phyloP scores from a whole-genome alignment of 2,329 filamentous ascomycete genomes.

The Ophiostoma sp. region DNA sequence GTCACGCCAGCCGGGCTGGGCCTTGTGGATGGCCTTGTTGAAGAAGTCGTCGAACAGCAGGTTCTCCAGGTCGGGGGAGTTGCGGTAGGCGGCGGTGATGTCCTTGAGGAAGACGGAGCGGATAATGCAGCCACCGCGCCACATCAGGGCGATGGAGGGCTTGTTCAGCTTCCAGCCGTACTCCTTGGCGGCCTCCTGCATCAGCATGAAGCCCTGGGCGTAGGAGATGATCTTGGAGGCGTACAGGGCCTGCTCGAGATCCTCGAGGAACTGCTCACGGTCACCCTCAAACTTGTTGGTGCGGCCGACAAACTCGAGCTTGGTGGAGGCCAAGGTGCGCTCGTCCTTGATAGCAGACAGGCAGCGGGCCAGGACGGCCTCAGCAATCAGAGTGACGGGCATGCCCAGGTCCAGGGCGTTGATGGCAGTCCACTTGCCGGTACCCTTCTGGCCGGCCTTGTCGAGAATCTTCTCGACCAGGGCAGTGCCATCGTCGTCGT shows the following conservation, averaged over 20 bases:
- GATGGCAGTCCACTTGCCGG: constrained; percentile 99
- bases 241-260: constrained; percentile 98
- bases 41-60: constrained; percentile 99
- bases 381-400: constrained; percentile 96
- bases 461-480: constrained; percentile 99
- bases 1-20: constrained; percentile 87
- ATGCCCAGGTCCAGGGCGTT: constrained; percentile 97
- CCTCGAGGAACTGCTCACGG: constrained; percentile 88
- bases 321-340: constrained; percentile 72
- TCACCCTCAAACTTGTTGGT: constrained; percentile 77
- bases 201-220: constrained; percentile 99
- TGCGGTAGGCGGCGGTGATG: constrained; percentile 95
- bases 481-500: constrained; percentile 84
- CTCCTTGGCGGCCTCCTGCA: constrained; percentile 95
- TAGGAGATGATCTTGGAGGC: constrained; percentile 99
- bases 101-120: constrained; percentile 99
- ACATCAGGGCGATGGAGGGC: constrained; percentile 99
- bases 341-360: constrained; percentile 90
- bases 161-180: constrained; percentile 99
- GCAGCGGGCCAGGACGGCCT: constrained; percentile 93
- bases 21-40: constrained; percentile 97
- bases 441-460: constrained; percentile 98
- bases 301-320: constrained; percentile 70
- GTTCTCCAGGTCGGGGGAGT: constrained; percentile 92
- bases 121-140: constrained; percentile 99